Evolutionary conservation across 768 basidiomycete species (phyloP), one percentile per base, ranked within the genome.

Genomic region (Macrolepiota dolichaula): DNA sequence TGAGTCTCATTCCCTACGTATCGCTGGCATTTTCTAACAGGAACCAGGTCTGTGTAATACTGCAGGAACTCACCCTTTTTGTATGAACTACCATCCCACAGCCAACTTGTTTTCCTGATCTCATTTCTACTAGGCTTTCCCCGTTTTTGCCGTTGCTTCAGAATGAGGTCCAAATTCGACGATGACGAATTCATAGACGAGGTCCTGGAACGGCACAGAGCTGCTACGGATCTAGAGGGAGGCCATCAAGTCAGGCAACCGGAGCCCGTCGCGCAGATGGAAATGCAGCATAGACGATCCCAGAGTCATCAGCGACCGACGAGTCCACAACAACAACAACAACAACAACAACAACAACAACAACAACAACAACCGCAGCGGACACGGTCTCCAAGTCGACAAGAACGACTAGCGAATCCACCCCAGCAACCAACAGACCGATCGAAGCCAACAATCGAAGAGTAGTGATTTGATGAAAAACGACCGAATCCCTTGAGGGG

Each of bases 111-210:
- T 24, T 2, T 11, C 25, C 24, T 19, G n/a, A 36, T 9, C n/a
- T n/a, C 2, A 25, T 46, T 0, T 13, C 47, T 19, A 13, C 27
- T n/a, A 60, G 59, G 59, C 13, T 54, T 52, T 46, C 38, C 42
- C 2, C 32, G 59, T 11, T 42, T 40, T 35, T 60, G 59, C 15
- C 17, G 19, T 44, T 44, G 42, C 40, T 44, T 37, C 40, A 60
- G 36, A 24, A 36, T 35, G 15, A 25, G 52, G 38, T 37, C 38
- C 15, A 53, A 47, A 32, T 52, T 12, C 40, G 58, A 59, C 35
- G 59, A 60, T n/a, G 59, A 60, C 12, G 24, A 42, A 9, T 60
- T 60, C 51, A 53, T 60, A 36, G 51, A 60, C 17, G 59, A 53
- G 17, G 59, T 60, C 36, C 37, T 60, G 5, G 51, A 60, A 17